Percentiles rank a stretch among this genome's conserved stretches.
These are phyloP conservation scores for Ophiognomonia clavigignenti-juglandacearum DNA, from an alignment of 2,329 filamentous ascomycete species.

Conservation along the genomic window DNA sequence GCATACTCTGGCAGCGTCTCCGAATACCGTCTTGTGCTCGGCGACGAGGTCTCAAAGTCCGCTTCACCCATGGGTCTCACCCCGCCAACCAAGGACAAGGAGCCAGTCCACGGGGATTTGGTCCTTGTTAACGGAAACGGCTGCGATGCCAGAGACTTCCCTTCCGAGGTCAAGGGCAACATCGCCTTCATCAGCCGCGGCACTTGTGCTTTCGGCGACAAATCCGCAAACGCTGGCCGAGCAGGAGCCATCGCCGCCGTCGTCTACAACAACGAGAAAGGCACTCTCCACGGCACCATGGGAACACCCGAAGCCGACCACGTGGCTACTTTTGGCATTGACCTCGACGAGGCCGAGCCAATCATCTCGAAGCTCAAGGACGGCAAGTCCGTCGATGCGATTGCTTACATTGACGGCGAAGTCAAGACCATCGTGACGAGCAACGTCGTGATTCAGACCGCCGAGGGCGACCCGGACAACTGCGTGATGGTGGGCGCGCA, in stretches of 20 bases:
- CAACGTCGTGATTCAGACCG: constrained; percentile 61
- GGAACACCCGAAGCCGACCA: constrained; percentile 55
- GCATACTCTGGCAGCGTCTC: constrained; percentile 57
- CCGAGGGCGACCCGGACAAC: constrained; percentile 54
- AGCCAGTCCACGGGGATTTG: constrained; percentile 55
- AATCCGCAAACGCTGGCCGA: constrained; percentile 62
- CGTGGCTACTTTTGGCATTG: constrained; percentile 65
- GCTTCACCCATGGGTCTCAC: constrained; percentile 60
- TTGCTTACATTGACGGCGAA: constrained; percentile 55
- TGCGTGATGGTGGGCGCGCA: constrained; percentile 63
- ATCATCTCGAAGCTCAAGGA: constrained; percentile 49
- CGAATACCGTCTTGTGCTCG: constrained; percentile 54
- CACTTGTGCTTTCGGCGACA: constrained; percentile 65
- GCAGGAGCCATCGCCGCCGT: constrained; percentile 68
- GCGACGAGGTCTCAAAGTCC: constrained; percentile 42
- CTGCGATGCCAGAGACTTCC: constrained; percentile 61
- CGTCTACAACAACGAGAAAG: constrained; percentile 68
- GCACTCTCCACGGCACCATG: constrained; percentile 62
- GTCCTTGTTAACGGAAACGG: constrained; percentile 59
- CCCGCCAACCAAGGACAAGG: constrained; percentile 55
- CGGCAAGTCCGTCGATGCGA: constrained; percentile 45
- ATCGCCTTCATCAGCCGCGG: constrained; percentile 70
- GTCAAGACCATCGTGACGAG: constrained; percentile 49
- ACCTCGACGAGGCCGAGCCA: constrained; percentile 51
- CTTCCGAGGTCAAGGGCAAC: constrained; percentile 50